Base-by-base conservation (phyloP, 352 stramenopile species). In the Globisporangium paddicum region DNA sequence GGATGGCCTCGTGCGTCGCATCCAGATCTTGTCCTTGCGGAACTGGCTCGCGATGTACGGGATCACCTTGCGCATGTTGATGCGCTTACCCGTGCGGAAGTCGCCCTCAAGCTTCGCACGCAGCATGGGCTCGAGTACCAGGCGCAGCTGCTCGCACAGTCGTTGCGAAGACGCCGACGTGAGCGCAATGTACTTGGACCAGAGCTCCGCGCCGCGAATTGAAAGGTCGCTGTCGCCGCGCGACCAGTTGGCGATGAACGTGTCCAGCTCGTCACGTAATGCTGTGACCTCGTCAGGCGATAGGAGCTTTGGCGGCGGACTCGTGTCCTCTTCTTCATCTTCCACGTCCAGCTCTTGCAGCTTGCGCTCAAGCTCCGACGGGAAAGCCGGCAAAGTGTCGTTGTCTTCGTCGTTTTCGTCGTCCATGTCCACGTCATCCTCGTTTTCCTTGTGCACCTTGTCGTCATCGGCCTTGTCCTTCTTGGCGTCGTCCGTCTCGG, bases 51-150 rank as follows among this genome's bases (percentile, higher is more conserved):
- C 98, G 64, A 99, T 99, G 79, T 99, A 99, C 28, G 96, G 89
- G 76, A 99, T 99, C 52, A 99, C 97, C 60, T 98, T 98, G 60
- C 98, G 96, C 97, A 99, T 99, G 70, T 99, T 99, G 63, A 99
- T 99, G 55, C 97, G 82, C 74, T 99, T 99, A 35, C 98, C 98
- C 10, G 97, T 99, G 5, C 97, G 86, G 72, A 99, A 99, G 67
- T 99, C 97, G 11, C 98, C 98, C 67, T 97, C 87, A 14, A 99
- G 75, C 73, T 98, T 98, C 19, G 94, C 97, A 21, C 96, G 95
- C 54, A 99, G 82, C 70, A 98, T 97, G 3, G 98, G 97, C 69
- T 99, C 97, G 64, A 99, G 89, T 5, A 99, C 93, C 46, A 99
- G 79, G 2, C 97, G 85, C 14, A 99, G 84, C 66, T 99, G 97